Conservation (phyloP, 257 asterid species). For the Euphrasia confusa region DNA sequence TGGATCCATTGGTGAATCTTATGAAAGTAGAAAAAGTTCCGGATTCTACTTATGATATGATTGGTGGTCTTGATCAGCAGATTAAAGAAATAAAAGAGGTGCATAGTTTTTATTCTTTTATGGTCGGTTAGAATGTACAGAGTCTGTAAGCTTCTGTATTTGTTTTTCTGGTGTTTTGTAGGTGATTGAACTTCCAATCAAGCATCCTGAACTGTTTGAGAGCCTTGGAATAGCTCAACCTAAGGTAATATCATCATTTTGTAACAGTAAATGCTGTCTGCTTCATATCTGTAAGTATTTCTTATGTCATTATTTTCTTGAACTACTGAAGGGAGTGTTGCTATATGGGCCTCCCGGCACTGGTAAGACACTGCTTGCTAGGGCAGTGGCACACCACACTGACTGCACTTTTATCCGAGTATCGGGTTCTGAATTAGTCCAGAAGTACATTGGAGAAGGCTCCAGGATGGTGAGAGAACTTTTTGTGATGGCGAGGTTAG, state of each 20-base stretch:
- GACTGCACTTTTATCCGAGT: conserved; percentile 1
- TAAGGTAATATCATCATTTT: conserved; percentile 44
- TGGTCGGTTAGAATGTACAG: not conserved
- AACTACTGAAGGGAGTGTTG: conserved; percentile 45
- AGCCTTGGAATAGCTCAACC: conserved; percentile 69
- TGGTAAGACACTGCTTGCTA: conserved; percentile 57
- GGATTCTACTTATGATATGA: not conserved
- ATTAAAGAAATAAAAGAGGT: conserved; percentile 96
- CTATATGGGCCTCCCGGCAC: conserved; percentile 69
- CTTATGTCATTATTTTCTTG: conserved; percentile 19
- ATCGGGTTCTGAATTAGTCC: not conserved
- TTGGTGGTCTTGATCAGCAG: conserved; percentile 73
- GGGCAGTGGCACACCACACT: conserved; percentile 46
- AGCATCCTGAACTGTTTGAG: conserved; percentile 60
- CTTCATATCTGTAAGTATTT: conserved; percentile 8
- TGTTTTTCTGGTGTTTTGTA: conserved; percentile 25
- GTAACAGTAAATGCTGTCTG: not conserved
- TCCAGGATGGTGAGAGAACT: conserved; percentile 50
- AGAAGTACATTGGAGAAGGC: conserved; percentile 1
- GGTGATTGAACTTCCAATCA: conserved; percentile 66
- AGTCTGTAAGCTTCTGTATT: not conserved
- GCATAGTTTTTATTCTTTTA: not conserved
- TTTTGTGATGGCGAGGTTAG: conserved; percentile 94
- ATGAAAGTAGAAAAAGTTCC: not conserved
- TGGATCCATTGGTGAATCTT: conserved; percentile 1